Conservation (phyloP, 768 basidiomycete species). For the Pulveroboletus frians region DNA sequence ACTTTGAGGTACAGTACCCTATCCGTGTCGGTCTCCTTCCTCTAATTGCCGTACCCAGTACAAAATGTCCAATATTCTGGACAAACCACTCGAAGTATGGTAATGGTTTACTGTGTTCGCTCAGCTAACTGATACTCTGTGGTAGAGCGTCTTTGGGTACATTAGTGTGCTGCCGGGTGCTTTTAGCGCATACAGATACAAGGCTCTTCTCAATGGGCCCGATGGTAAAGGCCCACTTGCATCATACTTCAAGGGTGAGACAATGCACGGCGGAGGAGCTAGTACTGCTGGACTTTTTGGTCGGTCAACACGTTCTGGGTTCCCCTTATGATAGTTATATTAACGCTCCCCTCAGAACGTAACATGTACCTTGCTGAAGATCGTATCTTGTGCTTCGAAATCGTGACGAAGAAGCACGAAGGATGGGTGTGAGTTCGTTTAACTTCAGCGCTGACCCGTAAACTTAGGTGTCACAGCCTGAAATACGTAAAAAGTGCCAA, state of each 20-base stretch:
- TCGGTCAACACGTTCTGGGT: slow-evolving; percentile 10
- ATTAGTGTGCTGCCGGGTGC: slow-evolving; percentile 88
- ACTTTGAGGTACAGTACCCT: slow-evolving; percentile 63
- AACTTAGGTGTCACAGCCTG: slow-evolving; percentile 39
- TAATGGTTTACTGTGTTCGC: neutral
- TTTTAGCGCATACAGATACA: slow-evolving; percentile 89
- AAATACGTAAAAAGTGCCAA: slow-evolving; percentile 93
- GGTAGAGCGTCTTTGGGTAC: slow-evolving; percentile 75
- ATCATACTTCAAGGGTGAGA: slow-evolving; percentile 91
- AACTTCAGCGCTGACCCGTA: neutral
- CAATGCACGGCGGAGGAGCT: slow-evolving; percentile 63
- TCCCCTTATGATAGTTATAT: neutral
- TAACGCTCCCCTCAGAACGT: slow-evolving; percentile 41
- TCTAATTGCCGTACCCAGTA: slow-evolving; percentile 42
- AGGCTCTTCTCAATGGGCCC: slow-evolving; percentile 78
- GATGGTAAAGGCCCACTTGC: slow-evolving; percentile 88
- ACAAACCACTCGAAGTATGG: slow-evolving; percentile 87
- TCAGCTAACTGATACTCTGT: neutral
- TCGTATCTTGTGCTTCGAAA: slow-evolving; percentile 90
- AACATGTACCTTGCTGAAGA: slow-evolving; percentile 93
- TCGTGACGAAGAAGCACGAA: slow-evolving; percentile 84
- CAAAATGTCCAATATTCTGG: slow-evolving; percentile 94
- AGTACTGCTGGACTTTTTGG: slow-evolving; percentile 66
- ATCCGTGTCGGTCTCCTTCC: neutral
- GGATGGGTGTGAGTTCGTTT: slow-evolving; percentile 62